These are phyloP conservation scores for Diaporthe vexans DNA, from an alignment of 2,329 filamentous ascomycete genomes.

Conservation along the genomic window DNA sequence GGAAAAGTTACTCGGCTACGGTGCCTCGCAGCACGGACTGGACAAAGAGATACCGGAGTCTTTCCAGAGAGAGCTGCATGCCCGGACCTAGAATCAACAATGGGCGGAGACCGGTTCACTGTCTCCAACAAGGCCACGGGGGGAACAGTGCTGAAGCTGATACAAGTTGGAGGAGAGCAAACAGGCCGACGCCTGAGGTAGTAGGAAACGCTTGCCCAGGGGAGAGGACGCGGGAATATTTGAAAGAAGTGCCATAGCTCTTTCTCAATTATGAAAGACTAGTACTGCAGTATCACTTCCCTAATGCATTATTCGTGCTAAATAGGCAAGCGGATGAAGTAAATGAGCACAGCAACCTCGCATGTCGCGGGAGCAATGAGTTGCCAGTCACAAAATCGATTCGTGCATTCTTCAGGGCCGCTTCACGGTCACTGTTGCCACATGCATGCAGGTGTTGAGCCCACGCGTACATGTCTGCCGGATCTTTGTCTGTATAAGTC, in stretches of 20 bases:
- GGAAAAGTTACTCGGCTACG: background rate
- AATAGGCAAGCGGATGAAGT: no score
- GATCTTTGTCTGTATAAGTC: background rate
- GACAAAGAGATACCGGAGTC: slow-evolving; percentile 1
- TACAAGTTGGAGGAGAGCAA: background rate
- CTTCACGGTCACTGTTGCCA: background rate
- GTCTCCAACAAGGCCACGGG: background rate
- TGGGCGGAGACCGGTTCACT: no score
- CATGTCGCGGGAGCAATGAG: no score
- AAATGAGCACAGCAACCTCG: no score
- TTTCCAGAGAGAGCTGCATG: background rate
- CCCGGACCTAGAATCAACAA: no score
- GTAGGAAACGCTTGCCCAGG: no score
- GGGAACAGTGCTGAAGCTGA: background rate
- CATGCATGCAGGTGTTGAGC: background rate
- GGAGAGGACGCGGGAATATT: no score
- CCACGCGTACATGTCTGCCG: background rate
- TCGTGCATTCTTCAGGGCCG: background rate
- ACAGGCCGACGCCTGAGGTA: no score
- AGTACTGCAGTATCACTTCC: no score
- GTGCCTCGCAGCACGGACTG: background rate
- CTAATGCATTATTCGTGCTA: no score
- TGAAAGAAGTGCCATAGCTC: no score
- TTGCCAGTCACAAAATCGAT: background rate
- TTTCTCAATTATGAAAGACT: no score